A percentile compares a stretch with the other conserved stretches of the same genome.
phyloP scores from a whole-genome alignment of 352 stramenopile species.

The Blastocystis sp. region DNA sequence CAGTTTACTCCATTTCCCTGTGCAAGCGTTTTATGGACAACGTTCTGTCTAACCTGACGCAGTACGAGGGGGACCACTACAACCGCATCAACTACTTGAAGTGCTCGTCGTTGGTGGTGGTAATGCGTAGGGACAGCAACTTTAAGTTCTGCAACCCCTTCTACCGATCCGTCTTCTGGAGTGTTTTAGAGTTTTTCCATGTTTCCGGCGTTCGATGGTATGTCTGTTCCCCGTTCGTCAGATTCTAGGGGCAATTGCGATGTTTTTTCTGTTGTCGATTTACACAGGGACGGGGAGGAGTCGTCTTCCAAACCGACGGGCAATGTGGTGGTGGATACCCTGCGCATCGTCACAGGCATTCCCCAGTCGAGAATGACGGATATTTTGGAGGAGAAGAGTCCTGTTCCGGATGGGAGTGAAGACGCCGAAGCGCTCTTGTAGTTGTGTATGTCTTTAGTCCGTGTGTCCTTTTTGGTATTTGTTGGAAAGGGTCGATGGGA shows the following conservation, averaged over 20 bases:
- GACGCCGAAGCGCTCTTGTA: not conserved
- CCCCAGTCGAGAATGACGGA: slow-evolving; percentile 51
- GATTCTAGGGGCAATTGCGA: slow-evolving; percentile 2
- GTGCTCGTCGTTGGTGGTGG: not conserved
- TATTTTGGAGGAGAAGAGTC: slow-evolving; percentile 33
- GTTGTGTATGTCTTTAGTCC: not conserved
- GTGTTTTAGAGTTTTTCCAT: slow-evolving; percentile 54
- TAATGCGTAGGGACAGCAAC: slow-evolving; percentile 14
- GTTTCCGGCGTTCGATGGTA: slow-evolving; percentile 35
- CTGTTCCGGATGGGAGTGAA: not conserved
- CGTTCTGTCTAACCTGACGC: slow-evolving; percentile 32
- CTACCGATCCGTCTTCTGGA: slow-evolving; percentile 22
- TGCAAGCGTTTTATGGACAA: slow-evolving; percentile 64
- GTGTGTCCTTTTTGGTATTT: not conserved
- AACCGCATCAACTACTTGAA: slow-evolving; percentile 65
- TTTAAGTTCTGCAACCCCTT: slow-evolving; percentile 59
- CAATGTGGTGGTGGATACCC: slow-evolving; percentile 70
- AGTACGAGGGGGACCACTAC: slow-evolving; percentile 68
- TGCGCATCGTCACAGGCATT: slow-evolving; percentile 54
- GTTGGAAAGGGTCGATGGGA: too few relatives aligned
- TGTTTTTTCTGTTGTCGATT: slow-evolving; percentile 18
- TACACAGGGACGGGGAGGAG: not conserved
- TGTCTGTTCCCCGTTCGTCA: not conserved
- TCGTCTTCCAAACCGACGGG: not conserved
- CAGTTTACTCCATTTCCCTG: slow-evolving; percentile 21